Conservation (phyloP, 1,139 yeast species). For the Kurtzmaniella quercitrusa region DNA sequence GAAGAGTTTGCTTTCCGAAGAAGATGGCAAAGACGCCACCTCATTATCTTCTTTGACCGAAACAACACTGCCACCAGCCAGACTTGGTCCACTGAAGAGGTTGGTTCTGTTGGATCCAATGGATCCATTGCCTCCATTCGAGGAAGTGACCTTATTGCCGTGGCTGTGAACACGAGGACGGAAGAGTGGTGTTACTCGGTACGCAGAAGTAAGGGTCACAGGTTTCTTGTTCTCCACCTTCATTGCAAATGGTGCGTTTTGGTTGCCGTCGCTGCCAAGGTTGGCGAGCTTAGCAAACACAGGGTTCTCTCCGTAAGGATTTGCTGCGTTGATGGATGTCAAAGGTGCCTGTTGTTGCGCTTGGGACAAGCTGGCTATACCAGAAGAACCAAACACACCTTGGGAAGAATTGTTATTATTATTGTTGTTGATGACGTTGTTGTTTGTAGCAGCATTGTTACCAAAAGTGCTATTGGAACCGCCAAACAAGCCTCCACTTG, state of each 20-base stretch:
- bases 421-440: constrained; percentile 1
- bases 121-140: neutral
- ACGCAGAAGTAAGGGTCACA: constrained; percentile 57
- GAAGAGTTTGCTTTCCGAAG: constrained; percentile 15
- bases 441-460: constrained; percentile 11
- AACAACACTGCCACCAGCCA: neutral
- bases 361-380: constrained; percentile 9
- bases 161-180: constrained; percentile 16
- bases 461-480: constrained; percentile 3
- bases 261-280: constrained; percentile 5
- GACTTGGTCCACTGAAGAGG: neutral
- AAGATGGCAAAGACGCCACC: constrained; percentile 8
- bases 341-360: constrained; percentile 22
- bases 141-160: neutral
- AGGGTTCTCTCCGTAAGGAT: constrained; percentile 74
- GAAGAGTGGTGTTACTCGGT: constrained; percentile 52
- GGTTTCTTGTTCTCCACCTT: constrained; percentile 43
- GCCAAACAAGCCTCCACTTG: constrained; percentile 15
- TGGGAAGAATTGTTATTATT: constrained; percentile 5
- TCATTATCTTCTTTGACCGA: neutral
- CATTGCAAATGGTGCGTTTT: constrained; percentile 24
- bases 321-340: constrained; percentile 49
- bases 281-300: constrained; percentile 46
- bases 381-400: constrained; percentile 7
- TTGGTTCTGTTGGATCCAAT: neutral